phyloP scores from a whole-genome alignment of 2,329 filamentous ascomycete genomes.

The Penicillium sp. region DNA sequence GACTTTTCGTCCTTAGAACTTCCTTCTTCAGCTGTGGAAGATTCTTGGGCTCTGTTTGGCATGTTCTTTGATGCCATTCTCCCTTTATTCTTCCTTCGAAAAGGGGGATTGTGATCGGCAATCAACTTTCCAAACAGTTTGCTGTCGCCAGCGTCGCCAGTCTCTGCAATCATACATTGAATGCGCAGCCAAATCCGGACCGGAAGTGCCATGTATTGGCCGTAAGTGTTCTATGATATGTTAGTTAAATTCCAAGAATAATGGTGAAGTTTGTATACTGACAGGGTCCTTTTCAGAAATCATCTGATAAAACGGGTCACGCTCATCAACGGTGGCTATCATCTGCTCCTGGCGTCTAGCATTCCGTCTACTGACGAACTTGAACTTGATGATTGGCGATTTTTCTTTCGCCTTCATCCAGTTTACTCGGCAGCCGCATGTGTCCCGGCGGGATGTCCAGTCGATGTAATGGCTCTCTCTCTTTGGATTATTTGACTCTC shows the following conservation, averaged over 20 bases:
- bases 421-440: background rate
- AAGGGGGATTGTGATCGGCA: background rate
- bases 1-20: background rate
- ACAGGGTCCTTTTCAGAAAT: background rate
- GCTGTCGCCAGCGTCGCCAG: background rate
- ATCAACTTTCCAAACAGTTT: background rate
- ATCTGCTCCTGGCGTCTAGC: background rate
- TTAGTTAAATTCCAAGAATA: background rate
- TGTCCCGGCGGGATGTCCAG: background rate
- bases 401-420: background rate
- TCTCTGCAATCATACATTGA: background rate
- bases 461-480: background rate
- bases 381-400: background rate
- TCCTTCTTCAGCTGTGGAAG: background rate
- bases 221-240: conserved; percentile 1
- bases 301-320: background rate
- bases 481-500: background rate
- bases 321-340: background rate
- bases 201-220: conserved; percentile 5
- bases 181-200: conserved; percentile 4
- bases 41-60: background rate
- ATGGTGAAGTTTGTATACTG: background rate
- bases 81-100: conserved; percentile 1
- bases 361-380: background rate
- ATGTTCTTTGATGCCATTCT: background rate